Evolutionary conservation across 164 flowering plant genomes (phyloP).

Genomic region (Vitis amurensis): DNA sequence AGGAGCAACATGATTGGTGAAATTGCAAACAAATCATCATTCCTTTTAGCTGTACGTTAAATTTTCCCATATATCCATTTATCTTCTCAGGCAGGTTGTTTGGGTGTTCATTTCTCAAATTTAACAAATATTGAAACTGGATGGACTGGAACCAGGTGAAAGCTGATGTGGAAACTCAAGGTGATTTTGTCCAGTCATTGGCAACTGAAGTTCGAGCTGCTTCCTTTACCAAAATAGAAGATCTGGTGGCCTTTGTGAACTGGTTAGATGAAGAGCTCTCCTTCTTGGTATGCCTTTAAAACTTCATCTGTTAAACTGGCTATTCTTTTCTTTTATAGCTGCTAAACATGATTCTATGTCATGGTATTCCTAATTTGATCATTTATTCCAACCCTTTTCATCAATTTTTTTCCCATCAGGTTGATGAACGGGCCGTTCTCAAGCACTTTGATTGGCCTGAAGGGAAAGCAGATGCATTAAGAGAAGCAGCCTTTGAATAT

Average conservation of each 20-base stretch:
- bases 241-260: slow-evolving; percentile 82
- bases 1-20: slow-evolving; percentile 98
- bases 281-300: slow-evolving; percentile 68
- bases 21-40: slow-evolving; percentile 87
- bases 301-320: background rate
- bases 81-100: background rate
- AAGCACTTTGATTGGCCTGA: slow-evolving; percentile 99
- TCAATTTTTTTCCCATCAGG: slow-evolving; percentile 35
- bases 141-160: slow-evolving; percentile 64
- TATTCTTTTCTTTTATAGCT: background rate
- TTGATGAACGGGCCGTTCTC: slow-evolving; percentile 95
- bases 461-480: slow-evolving; percentile 93
- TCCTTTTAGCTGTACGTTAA: slow-evolving; percentile 79
- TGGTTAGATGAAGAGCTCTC: slow-evolving; percentile 99
- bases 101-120: background rate
- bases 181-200: slow-evolving; percentile 91
- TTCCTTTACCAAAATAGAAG: slow-evolving; percentile 72
- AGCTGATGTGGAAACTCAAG: slow-evolving; percentile 99
- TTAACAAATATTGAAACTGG: slow-evolving; percentile 9
- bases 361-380: background rate
- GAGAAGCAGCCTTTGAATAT: slow-evolving; percentile 97
- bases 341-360: background rate
- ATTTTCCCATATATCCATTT: background rate
- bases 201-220: slow-evolving; percentile 94
- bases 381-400: background rate